A percentile compares a stretch with the other conserved stretches of the same genome.
Evolutionary conservation across 805 yeast genomes (phyloP).

Genomic region (Kodamaea fukazawae): DNA sequence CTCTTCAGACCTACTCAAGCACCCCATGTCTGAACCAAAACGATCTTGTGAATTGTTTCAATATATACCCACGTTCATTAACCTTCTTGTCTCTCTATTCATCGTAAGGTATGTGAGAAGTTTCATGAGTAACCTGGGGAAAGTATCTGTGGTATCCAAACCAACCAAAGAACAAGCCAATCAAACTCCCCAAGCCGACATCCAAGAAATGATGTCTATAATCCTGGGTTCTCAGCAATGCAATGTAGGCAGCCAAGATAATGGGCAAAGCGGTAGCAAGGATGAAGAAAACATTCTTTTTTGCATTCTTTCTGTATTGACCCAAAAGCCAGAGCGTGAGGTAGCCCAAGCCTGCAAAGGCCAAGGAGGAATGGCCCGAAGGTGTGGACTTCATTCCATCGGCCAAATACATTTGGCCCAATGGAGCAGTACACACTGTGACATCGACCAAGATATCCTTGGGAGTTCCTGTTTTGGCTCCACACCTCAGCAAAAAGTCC

Average conservation of each 20-base stretch:
- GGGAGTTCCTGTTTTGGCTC: constrained; percentile 25
- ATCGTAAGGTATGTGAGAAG: constrained; percentile 11
- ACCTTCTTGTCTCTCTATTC: not conserved
- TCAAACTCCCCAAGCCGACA: constrained; percentile 28
- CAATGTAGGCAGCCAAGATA: constrained; percentile 23
- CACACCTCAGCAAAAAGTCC: constrained; percentile 41
- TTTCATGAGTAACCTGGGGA: constrained; percentile 11
- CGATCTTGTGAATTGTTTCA: too few relatives aligned
- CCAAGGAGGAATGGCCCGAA: constrained; percentile 53
- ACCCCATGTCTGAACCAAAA: too few relatives aligned
- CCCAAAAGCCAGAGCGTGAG: constrained; percentile 48
- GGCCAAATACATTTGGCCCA: constrained; percentile 23
- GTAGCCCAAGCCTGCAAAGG: constrained; percentile 51
- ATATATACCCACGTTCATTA: too few relatives aligned
- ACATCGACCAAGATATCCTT: constrained; percentile 17
- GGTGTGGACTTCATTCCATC: constrained; percentile 61
- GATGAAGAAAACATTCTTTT: constrained; percentile 7
- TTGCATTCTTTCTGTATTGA: constrained; percentile 26
- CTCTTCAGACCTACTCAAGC: too few relatives aligned
- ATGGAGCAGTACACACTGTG: constrained; percentile 25
- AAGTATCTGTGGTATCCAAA: constrained; percentile 30
- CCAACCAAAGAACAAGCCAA: constrained; percentile 30
- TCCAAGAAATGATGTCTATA: constrained; percentile 35
- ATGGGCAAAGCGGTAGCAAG: constrained; percentile 18
- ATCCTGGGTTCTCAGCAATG: constrained; percentile 26